Base-by-base conservation (phyloP, 2,329 filamentous ascomycete species). In the Arachnomyces sp. region DNA sequence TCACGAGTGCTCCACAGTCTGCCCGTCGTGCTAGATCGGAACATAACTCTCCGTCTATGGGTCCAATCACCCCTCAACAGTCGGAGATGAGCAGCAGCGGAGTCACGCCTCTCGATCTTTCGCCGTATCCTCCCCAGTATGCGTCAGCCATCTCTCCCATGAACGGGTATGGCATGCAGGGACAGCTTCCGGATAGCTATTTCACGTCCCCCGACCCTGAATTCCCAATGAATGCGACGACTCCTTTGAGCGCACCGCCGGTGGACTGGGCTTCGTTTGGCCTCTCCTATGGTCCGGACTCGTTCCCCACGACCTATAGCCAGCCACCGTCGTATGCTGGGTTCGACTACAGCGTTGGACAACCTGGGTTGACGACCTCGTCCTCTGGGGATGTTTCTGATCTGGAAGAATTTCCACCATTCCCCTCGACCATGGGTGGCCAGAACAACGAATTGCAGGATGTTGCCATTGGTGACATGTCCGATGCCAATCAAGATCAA, bases 331-430 rank as follows among this genome's bases (percentile, higher is more conserved):
- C 66, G 9, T 70, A 68, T 44, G 61, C 65, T 12, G 68, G 65
- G 46, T 66, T 67, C 47, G 65, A 70, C 46, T 63, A 65, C 50
- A 61, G 60, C 41, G 59, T 65, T 38, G 57, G 51, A 12, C 59
- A 60, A 16, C 57, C 62, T 18, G 58, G 63, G 7, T 53, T 67
- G 9, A 57, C 65, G 2, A 65, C 61, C 8, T 69, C 68, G 7
- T 71, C 69, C 3, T 71, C 68, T 4, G 68, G 67, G n/a, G 68
- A 71, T 34, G 56, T 66, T 14, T 72, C 69, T 3, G 69, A 72
- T 46, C 58, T 63, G 9, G 69, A 70, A 21, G 69, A 72, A 33
- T 66, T 61, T 38, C 55, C 56, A 12, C 53, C 58, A 6, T 53
- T 61, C 36, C 57, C 56, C 12, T 56, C 51, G 15, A 25, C 21